phyloP scores from a whole-genome alignment of 768 basidiomycete genomes.

The Boletellus ananas region DNA sequence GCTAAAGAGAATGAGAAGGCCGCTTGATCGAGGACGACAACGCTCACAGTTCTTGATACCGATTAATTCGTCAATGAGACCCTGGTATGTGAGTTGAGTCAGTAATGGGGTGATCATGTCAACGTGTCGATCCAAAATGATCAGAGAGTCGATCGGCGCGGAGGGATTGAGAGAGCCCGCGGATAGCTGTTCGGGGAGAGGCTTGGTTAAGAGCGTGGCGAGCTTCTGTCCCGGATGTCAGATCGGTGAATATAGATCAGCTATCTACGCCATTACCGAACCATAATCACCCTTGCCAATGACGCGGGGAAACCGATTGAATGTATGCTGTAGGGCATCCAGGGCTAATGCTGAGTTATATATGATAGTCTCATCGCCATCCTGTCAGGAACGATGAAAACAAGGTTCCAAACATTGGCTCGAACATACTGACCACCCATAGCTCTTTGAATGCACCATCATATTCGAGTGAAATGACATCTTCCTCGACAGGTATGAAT shows the following conservation, averaged over 20 bases:
- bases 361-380: constrained; percentile 87
- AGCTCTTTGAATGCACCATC: constrained; percentile 84
- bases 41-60: constrained; percentile 83
- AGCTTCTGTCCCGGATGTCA: constrained; percentile 54
- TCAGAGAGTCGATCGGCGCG: constrained; percentile 75
- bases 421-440: constrained; percentile 67
- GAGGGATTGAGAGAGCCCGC: constrained; percentile 45
- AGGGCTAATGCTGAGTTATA: constrained; percentile 89
- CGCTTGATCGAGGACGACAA: not conserved
- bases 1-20: constrained; percentile 39
- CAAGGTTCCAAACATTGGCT: not conserved
- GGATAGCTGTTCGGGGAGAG: constrained; percentile 42
- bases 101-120: constrained; percentile 96
- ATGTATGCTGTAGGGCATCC: constrained; percentile 75
- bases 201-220: constrained; percentile 63
- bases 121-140: constrained; percentile 84
- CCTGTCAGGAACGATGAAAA: constrained; percentile 42
- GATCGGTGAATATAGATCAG: not conserved
- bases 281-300: constrained; percentile 91
- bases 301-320: constrained; percentile 87
- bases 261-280: constrained; percentile 43
- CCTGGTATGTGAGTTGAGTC: constrained; percentile 95
- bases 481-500: constrained; percentile 90
- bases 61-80: constrained; percentile 88
- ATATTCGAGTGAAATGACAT: constrained; percentile 87